Evolutionary conservation across 441 rosid species (phyloP).

Genomic region (Gossypium gossypioides): DNA sequence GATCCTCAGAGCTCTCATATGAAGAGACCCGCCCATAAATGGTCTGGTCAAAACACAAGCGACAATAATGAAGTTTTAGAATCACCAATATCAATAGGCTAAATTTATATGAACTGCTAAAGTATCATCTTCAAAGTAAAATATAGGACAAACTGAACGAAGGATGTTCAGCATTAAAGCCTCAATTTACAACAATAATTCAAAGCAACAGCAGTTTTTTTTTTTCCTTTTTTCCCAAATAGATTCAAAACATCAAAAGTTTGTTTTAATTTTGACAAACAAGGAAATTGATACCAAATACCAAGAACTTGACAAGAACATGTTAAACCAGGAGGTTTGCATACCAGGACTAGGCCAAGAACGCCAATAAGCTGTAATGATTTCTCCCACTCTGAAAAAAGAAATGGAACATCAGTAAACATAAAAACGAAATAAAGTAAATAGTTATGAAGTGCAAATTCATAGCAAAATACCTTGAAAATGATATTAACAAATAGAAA

Average conservation of each 20-base stretch:
- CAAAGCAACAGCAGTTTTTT: too few species aligned
- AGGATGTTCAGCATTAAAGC: too few species aligned
- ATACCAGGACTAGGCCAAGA: slow-evolving; percentile 64
- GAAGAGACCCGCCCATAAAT: slow-evolving; percentile 59
- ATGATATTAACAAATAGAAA: not conserved
- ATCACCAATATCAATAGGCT: not conserved
- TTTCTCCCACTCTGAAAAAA: slow-evolving; percentile 81
- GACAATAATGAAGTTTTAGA: slow-evolving; percentile 10
- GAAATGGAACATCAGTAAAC: slow-evolving; percentile 11
- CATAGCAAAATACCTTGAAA: not conserved
- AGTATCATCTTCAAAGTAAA: not conserved
- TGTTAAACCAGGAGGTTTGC: slow-evolving; percentile 4
- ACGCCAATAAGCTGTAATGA: slow-evolving; percentile 72
- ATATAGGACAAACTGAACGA: too few species aligned
- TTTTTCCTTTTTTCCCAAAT: not conserved
- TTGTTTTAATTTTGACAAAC: slow-evolving; percentile 8
- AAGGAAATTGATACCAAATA: not conserved
- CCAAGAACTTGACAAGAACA: slow-evolving; percentile 4
- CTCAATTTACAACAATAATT: too few species aligned
- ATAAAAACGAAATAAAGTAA: not conserved
- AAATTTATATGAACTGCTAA: not conserved
- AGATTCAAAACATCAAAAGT: not conserved
- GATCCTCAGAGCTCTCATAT: slow-evolving; percentile 54
- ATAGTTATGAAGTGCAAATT: not conserved
- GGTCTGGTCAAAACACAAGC: slow-evolving; percentile 40